A percentile compares a stretch with the other conserved stretches of the same genome.
Conservation (phyloP, 306 rosid genomes). For the Oxytropis ochrocephala region DNA sequence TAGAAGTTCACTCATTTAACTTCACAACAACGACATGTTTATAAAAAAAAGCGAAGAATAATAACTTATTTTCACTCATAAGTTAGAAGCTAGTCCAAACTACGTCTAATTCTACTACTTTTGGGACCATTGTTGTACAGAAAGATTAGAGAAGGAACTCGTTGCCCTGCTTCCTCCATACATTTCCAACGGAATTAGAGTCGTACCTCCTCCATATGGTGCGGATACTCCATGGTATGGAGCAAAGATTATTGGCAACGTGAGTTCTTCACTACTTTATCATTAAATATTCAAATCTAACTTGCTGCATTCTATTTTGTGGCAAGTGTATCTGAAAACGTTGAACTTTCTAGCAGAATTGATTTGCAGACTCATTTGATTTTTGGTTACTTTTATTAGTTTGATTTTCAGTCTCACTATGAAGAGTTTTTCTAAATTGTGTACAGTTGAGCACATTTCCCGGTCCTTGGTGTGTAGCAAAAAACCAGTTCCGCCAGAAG, state of each 20-base stretch:
- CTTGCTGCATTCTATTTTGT: neutral
- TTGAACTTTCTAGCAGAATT: neutral
- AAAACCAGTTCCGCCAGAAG: conserved; percentile 58
- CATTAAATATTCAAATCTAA: neutral
- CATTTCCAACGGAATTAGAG: too few species aligned
- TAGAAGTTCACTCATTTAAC: too few species aligned
- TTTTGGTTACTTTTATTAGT: neutral
- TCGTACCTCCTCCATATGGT: too few species aligned
- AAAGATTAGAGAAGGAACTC: conserved; percentile 67
- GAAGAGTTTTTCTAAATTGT: neutral
- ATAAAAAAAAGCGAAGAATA: too few species aligned
- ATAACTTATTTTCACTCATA: too few species aligned
- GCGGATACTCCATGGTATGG: conserved; percentile 96
- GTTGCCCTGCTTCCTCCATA: conserved; percentile 49
- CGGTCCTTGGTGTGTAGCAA: conserved; percentile 67
- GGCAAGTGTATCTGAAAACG: neutral
- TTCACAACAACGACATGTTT: too few species aligned
- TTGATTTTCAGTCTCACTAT: neutral
- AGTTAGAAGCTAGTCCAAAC: neutral
- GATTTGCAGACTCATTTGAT: neutral
- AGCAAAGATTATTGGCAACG: conserved; percentile 74
- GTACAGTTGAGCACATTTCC: conserved; percentile 85
- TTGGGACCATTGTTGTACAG: conserved; percentile 37
- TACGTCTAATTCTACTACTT: neutral
- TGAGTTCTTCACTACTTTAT: conserved; percentile 30